Evolutionary conservation across 371 early-diverging fungal species (phyloP).

Genomic region (Mortierella sp.): DNA sequence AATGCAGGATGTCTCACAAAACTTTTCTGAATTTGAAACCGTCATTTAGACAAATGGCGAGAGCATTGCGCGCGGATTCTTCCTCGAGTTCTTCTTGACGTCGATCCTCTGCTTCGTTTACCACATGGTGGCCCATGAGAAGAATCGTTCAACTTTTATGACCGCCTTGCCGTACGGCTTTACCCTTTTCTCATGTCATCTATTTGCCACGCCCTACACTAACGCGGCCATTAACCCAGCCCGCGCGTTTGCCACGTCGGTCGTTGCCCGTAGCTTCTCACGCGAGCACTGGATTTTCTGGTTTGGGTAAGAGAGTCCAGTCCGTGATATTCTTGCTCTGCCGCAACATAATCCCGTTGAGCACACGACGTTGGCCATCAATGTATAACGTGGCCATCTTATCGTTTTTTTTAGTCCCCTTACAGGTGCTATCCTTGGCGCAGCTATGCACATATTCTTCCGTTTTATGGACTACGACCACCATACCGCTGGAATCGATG

Average conservation of each 20-base stretch:
- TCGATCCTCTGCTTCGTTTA: slow-evolving; percentile 55
- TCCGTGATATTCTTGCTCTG: too few relatives aligned
- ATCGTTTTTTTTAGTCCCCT: slow-evolving; percentile 18
- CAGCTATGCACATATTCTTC: slow-evolving; percentile 52
- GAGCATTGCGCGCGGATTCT: slow-evolving; percentile 57
- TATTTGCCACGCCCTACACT: slow-evolving; percentile 61
- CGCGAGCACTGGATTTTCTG: slow-evolving; percentile 68
- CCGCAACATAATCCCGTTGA: too few relatives aligned
- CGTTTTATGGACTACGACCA: slow-evolving; percentile 38
- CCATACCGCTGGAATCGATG: slow-evolving; percentile 32
- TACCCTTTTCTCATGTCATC: slow-evolving; percentile 61
- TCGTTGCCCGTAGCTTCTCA: slow-evolving; percentile 62
- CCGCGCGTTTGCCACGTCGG: slow-evolving; percentile 67
- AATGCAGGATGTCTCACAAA: background rate
- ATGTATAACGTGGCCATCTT: too few relatives aligned
- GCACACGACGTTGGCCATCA: too few relatives aligned
- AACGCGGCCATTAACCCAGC: slow-evolving; percentile 75
- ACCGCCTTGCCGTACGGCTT: slow-evolving; percentile 65
- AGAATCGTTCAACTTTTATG: slow-evolving; percentile 55
- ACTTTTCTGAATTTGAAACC: background rate
- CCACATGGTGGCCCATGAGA: slow-evolving; percentile 61
- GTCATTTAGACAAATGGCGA: slow-evolving; percentile 17
- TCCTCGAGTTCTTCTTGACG: slow-evolving; percentile 66
- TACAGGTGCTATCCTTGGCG: slow-evolving; percentile 54
- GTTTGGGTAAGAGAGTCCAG: slow-evolving; percentile 61